Percentiles rank a stretch among this genome's conserved stretches.
Conservation (phyloP, 495 filamentous ascomycete species). For the Trichoderma orchidacearum region DNA sequence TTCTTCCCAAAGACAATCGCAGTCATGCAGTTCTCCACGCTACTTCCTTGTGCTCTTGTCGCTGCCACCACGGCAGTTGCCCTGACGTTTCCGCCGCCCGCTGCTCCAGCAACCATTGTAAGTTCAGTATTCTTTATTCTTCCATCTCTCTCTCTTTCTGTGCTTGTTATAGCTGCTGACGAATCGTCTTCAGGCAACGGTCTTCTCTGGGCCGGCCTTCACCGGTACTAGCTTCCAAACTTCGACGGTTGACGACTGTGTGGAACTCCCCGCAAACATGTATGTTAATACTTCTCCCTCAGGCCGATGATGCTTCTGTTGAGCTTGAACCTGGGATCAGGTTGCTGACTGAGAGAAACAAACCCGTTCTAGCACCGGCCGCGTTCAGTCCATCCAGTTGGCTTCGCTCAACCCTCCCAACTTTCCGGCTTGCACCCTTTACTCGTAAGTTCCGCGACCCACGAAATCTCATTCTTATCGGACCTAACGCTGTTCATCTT, state of each 20-base stretch:
- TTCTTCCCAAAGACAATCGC: too few relatives aligned
- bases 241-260: not conserved
- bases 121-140: too few relatives aligned
- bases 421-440: not conserved
- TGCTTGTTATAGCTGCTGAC: too few relatives aligned
- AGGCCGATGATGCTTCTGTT: too few relatives aligned
- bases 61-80: too few relatives aligned
- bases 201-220: not conserved
- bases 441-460: not conserved
- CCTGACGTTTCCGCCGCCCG: too few relatives aligned
- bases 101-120: not conserved
- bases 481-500: not conserved
- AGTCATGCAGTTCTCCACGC: not conserved
- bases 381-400: not conserved
- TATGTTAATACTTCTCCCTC: not conserved
- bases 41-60: not conserved
- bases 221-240: not conserved
- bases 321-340: too few relatives aligned
- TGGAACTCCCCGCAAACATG: not conserved
- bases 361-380: too few relatives aligned
- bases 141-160: too few relatives aligned
- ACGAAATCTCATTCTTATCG: not conserved
- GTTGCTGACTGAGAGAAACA: too few relatives aligned
- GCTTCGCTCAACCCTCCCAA: not conserved
- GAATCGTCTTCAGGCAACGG: too few relatives aligned